Evolutionary conservation across 2,329 filamentous ascomycete genomes (phyloP).

Genomic region (Pestalotiopsis sp.): DNA sequence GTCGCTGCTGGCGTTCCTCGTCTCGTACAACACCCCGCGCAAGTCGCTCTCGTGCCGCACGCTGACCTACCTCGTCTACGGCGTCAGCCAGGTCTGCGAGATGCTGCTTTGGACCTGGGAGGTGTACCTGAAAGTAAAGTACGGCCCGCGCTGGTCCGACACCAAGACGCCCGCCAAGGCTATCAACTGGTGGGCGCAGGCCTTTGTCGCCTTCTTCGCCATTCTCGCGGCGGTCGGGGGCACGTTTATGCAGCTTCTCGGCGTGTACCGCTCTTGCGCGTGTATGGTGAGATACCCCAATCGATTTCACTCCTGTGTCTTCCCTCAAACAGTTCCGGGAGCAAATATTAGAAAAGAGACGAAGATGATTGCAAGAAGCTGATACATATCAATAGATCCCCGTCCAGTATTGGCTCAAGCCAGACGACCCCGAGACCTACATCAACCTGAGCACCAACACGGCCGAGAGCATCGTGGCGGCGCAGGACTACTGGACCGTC

Average conservation of each 20-base stretch:
- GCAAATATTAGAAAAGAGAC: background rate
- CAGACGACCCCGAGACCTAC: conserved; percentile 20
- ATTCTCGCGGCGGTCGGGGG: conserved; percentile 31
- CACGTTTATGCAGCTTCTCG: conserved; percentile 30
- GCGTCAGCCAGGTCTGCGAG: conserved; percentile 32
- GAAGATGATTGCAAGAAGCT: background rate
- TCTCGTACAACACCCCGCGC: conserved; percentile 35
- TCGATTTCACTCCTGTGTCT: background rate
- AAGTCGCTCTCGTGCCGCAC: conserved; percentile 34
- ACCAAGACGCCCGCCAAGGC: conserved; percentile 26
- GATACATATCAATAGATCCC: conserved; percentile 13
- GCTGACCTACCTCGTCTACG: conserved; percentile 35
- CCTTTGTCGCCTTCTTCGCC: conserved; percentile 31
- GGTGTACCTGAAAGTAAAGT: conserved; percentile 25
- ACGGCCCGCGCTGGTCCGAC: conserved; percentile 29
- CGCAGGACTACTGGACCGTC: conserved; percentile 29
- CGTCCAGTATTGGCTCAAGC: conserved; percentile 15
- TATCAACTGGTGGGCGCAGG: conserved; percentile 32
- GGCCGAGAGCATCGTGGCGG: conserved; percentile 26
- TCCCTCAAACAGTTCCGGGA: background rate
- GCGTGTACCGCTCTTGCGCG: conserved; percentile 30
- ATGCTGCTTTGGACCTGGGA: conserved; percentile 32
- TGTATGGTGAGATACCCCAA: conserved; percentile 24
- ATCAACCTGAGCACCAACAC: conserved; percentile 30
- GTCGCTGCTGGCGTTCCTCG: conserved; percentile 34